A percentile compares a stretch with the other conserved stretches of the same genome.
These are phyloP conservation scores for Lachnellula hyalina DNA, from an alignment of 2,329 filamentous ascomycete genomes.

Conservation along the genomic window DNA sequence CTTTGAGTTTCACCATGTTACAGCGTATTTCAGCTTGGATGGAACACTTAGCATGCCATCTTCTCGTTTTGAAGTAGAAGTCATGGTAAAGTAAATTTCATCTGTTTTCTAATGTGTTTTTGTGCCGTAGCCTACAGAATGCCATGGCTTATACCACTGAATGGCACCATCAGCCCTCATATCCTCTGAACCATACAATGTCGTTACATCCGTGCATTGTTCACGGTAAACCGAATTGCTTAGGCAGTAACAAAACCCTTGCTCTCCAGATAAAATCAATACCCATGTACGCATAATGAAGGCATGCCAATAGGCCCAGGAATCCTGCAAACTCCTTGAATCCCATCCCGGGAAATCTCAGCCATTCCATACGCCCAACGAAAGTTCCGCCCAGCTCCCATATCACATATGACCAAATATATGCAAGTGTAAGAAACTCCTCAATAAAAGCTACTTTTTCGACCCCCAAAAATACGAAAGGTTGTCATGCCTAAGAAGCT, in stretches of 20 bases:
- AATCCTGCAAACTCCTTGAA: not conserved
- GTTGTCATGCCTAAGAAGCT: slow-evolving; percentile 11
- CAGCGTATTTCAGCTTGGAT: not conserved
- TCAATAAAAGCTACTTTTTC: not conserved
- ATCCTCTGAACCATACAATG: slow-evolving; percentile 6
- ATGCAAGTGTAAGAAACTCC: slow-evolving; percentile 3
- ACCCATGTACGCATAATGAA: not conserved
- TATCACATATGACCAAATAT: not conserved
- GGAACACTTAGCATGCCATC: not conserved
- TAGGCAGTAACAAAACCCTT: not conserved
- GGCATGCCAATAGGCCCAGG: not conserved
- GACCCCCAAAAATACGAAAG: not conserved
- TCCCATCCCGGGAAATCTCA: not conserved
- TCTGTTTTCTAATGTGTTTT: not conserved
- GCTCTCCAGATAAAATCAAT: not conserved
- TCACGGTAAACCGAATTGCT: not conserved
- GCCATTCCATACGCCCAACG: not conserved
- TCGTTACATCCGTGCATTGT: not conserved
- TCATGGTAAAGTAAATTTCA: not conserved
- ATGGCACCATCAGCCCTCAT: not conserved
- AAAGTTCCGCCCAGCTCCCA: not conserved
- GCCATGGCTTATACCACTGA: not conserved
- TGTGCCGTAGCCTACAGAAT: not conserved
- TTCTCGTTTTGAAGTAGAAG: not conserved
- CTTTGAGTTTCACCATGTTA: not conserved